These are phyloP conservation scores for Chlamydomonas asymmetrica DNA, from an alignment of 139 green algal species.

Conservation along the genomic window DNA sequence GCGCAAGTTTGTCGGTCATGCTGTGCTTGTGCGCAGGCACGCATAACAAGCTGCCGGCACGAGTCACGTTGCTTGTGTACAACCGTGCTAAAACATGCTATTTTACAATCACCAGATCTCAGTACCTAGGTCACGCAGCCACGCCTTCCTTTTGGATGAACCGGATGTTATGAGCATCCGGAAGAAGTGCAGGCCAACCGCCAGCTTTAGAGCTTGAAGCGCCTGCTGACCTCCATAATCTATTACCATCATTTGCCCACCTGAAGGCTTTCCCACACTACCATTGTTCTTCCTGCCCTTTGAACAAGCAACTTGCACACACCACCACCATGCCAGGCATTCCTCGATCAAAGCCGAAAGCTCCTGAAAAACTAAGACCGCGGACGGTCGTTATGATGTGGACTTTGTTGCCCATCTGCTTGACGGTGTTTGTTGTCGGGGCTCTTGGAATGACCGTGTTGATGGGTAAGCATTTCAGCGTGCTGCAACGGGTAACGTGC, in stretches of 20 bases:
- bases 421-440: slow-evolving; percentile 18
- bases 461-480: slow-evolving; percentile 4
- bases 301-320: neutral
- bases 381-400: slow-evolving; percentile 12
- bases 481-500: neutral
- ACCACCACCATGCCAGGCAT: neutral
- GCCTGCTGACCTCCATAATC: too few relatives aligned
- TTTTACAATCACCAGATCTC: neutral
- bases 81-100: neutral
- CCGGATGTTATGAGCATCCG: neutral
- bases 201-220: neutral
- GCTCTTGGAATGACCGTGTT: slow-evolving; percentile 23
- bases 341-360: neutral
- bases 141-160: neutral
- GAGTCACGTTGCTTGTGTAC: neutral
- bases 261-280: neutral
- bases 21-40: too few relatives aligned
- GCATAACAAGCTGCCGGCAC: too few relatives aligned
- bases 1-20: slow-evolving; percentile 63
- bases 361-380: slow-evolving; percentile 6
- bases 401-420: slow-evolving; percentile 1
- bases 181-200: neutral
- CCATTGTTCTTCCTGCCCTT: neutral
- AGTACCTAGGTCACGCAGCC: neutral
- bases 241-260: neutral